phyloP scores from a whole-genome alignment of 768 basidiomycete species.

The Phlebiopsis flavidoalba region DNA sequence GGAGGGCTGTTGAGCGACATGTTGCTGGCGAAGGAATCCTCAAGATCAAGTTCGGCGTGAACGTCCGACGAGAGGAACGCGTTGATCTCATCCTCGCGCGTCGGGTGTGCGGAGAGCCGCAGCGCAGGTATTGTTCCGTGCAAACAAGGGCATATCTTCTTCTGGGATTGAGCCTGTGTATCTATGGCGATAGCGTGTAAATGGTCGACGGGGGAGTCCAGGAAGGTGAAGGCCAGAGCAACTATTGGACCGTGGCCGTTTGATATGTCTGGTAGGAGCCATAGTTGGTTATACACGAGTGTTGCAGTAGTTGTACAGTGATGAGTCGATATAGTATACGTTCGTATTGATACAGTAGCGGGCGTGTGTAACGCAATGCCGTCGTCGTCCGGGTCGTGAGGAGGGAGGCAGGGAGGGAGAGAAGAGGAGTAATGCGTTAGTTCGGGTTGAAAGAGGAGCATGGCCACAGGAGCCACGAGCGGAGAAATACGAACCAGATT shows the following conservation, averaged over 20 bases:
- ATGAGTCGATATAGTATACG: neutral
- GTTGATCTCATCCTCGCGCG: slow-evolving; percentile 47
- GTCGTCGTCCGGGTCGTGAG: neutral
- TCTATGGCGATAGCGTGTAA: neutral
- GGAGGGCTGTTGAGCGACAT: slow-evolving; percentile 77
- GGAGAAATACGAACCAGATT: slow-evolving; percentile 3
- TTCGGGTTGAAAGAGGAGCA: slow-evolving; percentile 1
- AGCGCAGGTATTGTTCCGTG: neutral
- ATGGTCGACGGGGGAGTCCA: neutral
- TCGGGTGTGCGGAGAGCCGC: slow-evolving; percentile 24
- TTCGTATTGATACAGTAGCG: neutral
- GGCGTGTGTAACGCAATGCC: neutral
- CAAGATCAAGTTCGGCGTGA: slow-evolving; percentile 72
- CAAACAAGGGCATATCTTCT: slow-evolving; percentile 4
- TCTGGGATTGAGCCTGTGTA: slow-evolving; percentile 2
- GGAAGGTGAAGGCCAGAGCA: neutral
- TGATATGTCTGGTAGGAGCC: neutral
- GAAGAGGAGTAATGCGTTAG: neutral
- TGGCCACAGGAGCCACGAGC: neutral
- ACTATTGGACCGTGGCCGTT: neutral
- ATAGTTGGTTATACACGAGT: neutral
- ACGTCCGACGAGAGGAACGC: slow-evolving; percentile 71
- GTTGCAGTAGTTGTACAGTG: neutral
- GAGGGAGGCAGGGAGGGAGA: neutral
- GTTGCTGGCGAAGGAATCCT: slow-evolving; percentile 77